These are phyloP conservation scores for Podaxis sp. DNA, from an alignment of 768 basidiomycete genomes.

Conservation along the genomic window DNA sequence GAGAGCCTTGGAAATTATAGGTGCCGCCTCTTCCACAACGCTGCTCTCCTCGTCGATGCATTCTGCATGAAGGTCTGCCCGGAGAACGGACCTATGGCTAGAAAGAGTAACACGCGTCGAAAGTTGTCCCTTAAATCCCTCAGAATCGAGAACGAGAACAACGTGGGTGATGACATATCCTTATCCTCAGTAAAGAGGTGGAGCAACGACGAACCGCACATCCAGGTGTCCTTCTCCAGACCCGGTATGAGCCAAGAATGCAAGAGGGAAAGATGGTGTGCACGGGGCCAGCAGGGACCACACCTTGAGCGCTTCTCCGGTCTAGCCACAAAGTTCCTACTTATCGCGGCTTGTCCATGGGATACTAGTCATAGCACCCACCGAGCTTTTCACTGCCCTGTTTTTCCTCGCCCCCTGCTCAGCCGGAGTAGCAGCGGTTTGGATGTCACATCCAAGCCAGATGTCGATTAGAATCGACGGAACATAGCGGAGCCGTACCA, in stretches of 20 bases:
- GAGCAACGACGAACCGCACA: slow-evolving; percentile 52
- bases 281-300: slow-evolving; percentile 75
- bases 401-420: neutral
- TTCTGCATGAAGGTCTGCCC: slow-evolving; percentile 66
- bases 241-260: neutral
- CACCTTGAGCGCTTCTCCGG: slow-evolving; percentile 74
- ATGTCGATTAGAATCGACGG: neutral
- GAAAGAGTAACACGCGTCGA: slow-evolving; percentile 53
- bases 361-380: neutral
- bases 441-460: neutral
- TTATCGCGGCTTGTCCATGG: neutral
- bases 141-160: slow-evolving; percentile 73
- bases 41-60: slow-evolving; percentile 56
- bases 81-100: slow-evolving; percentile 1
- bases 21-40: slow-evolving; percentile 84
- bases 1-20: slow-evolving; percentile 87
- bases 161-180: slow-evolving; percentile 82
- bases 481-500: neutral
- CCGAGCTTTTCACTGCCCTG: slow-evolving; percentile 2
- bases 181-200: slow-evolving; percentile 79
- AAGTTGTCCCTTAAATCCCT: slow-evolving; percentile 82
- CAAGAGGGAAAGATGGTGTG: slow-evolving; percentile 31
- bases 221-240: neutral
- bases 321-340: neutral
- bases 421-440: neutral